Evolutionary conservation across 495 filamentous ascomycete genomes (phyloP), one percentile per base, ranked within the genome.

Genomic region (Parathielavia hyrcaniae): DNA sequence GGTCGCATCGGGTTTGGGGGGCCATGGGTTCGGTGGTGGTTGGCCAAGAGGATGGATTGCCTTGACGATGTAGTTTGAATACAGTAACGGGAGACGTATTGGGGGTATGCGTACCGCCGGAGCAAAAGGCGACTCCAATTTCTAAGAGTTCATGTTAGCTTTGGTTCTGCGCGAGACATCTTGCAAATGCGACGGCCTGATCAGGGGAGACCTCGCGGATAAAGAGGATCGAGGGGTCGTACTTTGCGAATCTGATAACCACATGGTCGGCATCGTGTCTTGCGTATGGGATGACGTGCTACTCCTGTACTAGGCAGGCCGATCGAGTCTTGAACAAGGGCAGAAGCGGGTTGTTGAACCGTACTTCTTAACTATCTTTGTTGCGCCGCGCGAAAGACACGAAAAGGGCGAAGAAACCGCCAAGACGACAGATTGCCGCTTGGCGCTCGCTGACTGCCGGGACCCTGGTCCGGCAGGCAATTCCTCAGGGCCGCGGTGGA

Each of bases 181-280:
- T 47, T 46, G 19, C 23, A 26, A n/a, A 20, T 45, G 22, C 32
- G 50, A 14, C 39, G 17, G 44, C 16, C 43, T n/a, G 8, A 38
- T 16, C 32, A 36, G 38, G 35, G 34, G 39, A 43, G 11, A 16
- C 32, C 7, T 30, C 26, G 26, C 6, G n/a, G 16, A 20, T 12
- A 32, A 22, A 38, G 49, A 16, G 17, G 2, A 22, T 47, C 38
- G 8, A 36, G 36, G 20, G 53, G 17, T 77, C 86, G 67, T 79
- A 97, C 93, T 98, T 76, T 98, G 93, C 60, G 86, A 82, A 70
- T 98, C 93, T 63, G 91, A 88, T 60, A 98, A 79, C 93, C 93
- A 98, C 86, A 95, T 95, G 57, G 87, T 72, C 54, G 74, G 68
- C 73, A 77, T 78, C 40, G 66, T 73, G 56, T 44, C 53, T 17